Evolutionary conservation across 2,329 filamentous ascomycete species (phyloP).

Genomic region (Penicillium sp.): DNA sequence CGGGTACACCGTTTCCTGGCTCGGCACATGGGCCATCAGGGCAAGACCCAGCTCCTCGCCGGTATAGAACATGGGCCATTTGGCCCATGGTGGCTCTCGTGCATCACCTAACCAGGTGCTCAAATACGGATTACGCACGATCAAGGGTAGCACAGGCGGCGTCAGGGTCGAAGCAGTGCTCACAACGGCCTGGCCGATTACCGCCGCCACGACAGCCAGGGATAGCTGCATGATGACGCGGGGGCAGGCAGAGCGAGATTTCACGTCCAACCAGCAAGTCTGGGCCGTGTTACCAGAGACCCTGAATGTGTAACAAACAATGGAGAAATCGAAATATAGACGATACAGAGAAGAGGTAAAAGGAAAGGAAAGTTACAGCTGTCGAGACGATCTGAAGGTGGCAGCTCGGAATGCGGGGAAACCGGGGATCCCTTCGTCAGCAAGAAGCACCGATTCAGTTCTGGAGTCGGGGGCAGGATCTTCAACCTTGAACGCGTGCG

Average conservation of each 20-base stretch:
- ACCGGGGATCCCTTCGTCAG: conserved; percentile 5
- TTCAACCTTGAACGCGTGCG: too few relatives aligned
- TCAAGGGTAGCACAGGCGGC: conserved; percentile 64
- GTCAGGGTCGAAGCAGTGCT: conserved; percentile 48
- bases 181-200: conserved; percentile 38
- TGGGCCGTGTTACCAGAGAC: conserved; percentile 3
- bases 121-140: conserved; percentile 71
- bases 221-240: conserved; percentile 27
- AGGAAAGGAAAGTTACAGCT: neutral
- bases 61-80: conserved; percentile 84
- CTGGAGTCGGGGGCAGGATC: too few relatives aligned
- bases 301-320: conserved; percentile 6
- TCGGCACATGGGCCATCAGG: conserved; percentile 56
- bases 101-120: conserved; percentile 70
- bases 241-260: neutral
- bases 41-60: conserved; percentile 62
- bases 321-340: conserved; percentile 5
- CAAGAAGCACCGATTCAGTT: too few relatives aligned
- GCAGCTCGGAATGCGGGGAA: conserved; percentile 11
- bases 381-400: too few relatives aligned
- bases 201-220: conserved; percentile 26
- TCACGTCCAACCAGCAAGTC: neutral
- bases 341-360: neutral
- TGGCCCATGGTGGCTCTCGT: conserved; percentile 67
- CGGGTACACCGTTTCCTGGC: conserved; percentile 56